phyloP scores from a whole-genome alignment of 148 eudicot species.

The Linanthus parryae region DNA sequence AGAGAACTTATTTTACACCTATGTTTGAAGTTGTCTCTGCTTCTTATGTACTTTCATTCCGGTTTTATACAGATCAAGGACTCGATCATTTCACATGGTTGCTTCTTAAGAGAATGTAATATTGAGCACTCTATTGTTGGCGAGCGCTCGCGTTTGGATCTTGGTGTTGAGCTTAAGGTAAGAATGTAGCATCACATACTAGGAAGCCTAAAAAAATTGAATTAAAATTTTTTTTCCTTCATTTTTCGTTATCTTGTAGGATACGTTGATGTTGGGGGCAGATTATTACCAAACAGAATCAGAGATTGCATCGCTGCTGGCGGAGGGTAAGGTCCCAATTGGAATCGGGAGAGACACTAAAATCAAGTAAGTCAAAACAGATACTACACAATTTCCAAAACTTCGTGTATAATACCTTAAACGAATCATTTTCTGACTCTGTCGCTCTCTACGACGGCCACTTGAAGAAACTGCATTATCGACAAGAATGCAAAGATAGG shows the following conservation, averaged over 20 bases:
- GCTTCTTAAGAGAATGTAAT: conserved; percentile 81
- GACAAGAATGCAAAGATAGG: conserved; percentile 97
- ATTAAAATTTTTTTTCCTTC: background rate
- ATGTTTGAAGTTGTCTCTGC: background rate
- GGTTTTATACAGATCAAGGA: conserved; percentile 74
- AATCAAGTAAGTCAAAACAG: conserved; percentile 44
- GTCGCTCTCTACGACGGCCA: conserved; percentile 1
- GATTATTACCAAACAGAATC: conserved; percentile 91
- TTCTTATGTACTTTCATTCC: background rate
- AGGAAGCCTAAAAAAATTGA: background rate
- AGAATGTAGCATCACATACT: background rate
- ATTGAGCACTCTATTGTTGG: conserved; percentile 88
- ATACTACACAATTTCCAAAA: no score
- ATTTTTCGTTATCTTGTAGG: conserved; percentile 26
- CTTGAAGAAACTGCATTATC: conserved; percentile 70
- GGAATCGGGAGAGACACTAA: conserved; percentile 83
- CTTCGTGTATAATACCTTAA: no score
- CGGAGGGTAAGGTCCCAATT: conserved; percentile 87
- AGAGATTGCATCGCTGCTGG: conserved; percentile 87
- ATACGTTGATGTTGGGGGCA: conserved; percentile 94
- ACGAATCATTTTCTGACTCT: background rate
- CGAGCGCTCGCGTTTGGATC: conserved; percentile 89
- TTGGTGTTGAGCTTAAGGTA: conserved; percentile 86
- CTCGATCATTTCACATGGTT: conserved; percentile 92
- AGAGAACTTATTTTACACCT: background rate